Evolutionary conservation across 164 flowering plant species (phyloP).

Genomic region (Magnolia sinica): DNA sequence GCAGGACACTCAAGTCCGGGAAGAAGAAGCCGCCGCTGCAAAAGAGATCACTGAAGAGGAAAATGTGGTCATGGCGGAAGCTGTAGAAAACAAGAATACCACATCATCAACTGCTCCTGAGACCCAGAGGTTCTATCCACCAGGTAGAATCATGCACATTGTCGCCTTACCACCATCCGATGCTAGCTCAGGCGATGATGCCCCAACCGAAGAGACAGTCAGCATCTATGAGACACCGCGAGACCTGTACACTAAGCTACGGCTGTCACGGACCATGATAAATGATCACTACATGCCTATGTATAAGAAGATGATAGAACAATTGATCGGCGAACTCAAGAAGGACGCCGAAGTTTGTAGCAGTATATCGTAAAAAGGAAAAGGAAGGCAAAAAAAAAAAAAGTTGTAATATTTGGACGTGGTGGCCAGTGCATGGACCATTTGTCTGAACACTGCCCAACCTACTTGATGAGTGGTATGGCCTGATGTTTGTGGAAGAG

Average conservation of each 20-base stretch:
- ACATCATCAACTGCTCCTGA: constrained; percentile 47
- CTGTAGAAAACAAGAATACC: constrained; percentile 34
- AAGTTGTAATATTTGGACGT: background rate
- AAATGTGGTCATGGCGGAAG: constrained; percentile 36
- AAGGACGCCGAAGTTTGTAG: constrained; percentile 34
- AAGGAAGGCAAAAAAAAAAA: background rate
- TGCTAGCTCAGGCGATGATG: constrained; percentile 23
- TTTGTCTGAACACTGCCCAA: background rate
- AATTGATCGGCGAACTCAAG: constrained; percentile 58
- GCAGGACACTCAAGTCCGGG: constrained; percentile 39
- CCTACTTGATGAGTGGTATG: no score
- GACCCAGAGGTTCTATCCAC: constrained; percentile 67
- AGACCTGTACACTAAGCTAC: constrained; percentile 76
- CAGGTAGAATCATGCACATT: constrained; percentile 90
- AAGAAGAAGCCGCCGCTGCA: constrained; percentile 67
- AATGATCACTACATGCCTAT: constrained; percentile 97
- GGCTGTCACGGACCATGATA: constrained; percentile 86
- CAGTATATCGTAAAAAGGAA: background rate
- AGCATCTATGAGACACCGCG: constrained; percentile 80
- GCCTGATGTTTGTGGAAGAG: no score
- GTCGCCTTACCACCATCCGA: constrained; percentile 37
- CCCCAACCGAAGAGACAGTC: constrained; percentile 34
- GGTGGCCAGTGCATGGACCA: background rate
- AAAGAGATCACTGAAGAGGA: constrained; percentile 70
- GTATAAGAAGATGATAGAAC: constrained; percentile 89